These are phyloP conservation scores for Daldinia grandis DNA, from an alignment of 495 filamentous ascomycete species.

Conservation along the genomic window DNA sequence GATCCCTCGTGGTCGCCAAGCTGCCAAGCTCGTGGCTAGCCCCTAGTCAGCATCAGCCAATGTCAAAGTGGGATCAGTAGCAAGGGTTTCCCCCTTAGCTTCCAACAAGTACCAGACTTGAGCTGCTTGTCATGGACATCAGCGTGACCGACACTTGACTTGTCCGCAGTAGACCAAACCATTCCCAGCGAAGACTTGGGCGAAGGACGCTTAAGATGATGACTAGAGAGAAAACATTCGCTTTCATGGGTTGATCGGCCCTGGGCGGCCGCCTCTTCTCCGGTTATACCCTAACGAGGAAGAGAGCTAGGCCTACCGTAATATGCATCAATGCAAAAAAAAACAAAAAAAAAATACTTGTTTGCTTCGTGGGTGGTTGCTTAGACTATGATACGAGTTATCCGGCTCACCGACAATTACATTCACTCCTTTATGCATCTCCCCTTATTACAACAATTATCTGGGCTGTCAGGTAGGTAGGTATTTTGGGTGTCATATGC, in stretches of 20 bases:
- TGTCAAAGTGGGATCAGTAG: slow-evolving; percentile 18
- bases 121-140: slow-evolving; percentile 17
- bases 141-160: slow-evolving; percentile 30
- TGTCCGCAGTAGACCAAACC: slow-evolving; percentile 8
- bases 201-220: slow-evolving; percentile 1
- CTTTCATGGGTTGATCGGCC: not conserved
- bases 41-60: slow-evolving; percentile 24
- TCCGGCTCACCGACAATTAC: slow-evolving; percentile 30
- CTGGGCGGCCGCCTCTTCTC: not conserved
- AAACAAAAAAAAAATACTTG: too few relatives aligned
- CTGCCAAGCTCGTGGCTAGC: slow-evolving; percentile 35
- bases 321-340: not conserved
- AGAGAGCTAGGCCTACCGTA: not conserved
- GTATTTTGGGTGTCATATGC: slow-evolving; percentile 29
- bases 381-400: slow-evolving; percentile 17
- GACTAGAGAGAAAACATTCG: not conserved
- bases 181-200: not conserved
- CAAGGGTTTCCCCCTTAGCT: slow-evolving; percentile 27
- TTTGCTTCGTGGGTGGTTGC: slow-evolving; percentile 37
- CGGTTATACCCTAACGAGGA: not conserved
- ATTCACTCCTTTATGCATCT: slow-evolving; percentile 14
- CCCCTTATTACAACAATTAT: not conserved
- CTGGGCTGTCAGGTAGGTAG: not conserved
- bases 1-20: slow-evolving; percentile 49
- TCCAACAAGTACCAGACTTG: slow-evolving; percentile 9